Conservation (phyloP, 495 filamentous ascomycete species). For the Darksidea phi region DNA sequence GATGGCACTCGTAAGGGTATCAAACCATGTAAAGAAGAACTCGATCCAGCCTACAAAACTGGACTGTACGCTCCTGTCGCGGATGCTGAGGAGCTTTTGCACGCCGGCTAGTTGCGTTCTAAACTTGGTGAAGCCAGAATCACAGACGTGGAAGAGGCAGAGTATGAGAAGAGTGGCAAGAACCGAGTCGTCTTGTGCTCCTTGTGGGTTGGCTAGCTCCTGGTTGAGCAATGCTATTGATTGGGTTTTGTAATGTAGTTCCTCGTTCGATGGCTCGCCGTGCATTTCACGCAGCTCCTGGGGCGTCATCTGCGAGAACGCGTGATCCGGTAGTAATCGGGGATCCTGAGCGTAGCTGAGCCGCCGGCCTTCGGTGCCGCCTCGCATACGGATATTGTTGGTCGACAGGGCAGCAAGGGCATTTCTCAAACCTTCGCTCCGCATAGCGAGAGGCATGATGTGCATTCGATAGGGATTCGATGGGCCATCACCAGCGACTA, state of each 20-base stretch:
- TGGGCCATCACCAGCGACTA: constrained; percentile 86
- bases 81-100: constrained; percentile 83
- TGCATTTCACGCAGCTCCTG: constrained; percentile 43
- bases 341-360: constrained; percentile 35
- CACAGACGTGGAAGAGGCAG: constrained; percentile 90
- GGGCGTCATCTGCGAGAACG: constrained; percentile 34
- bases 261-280: constrained; percentile 57
- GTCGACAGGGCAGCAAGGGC: constrained; percentile 87
- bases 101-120: constrained; percentile 92
- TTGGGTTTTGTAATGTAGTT: constrained; percentile 74
- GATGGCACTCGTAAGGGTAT: constrained; percentile 88
- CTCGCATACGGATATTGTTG: constrained; percentile 66
- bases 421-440: constrained; percentile 80
- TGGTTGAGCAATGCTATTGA: constrained; percentile 81
- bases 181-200: constrained; percentile 80
- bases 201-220: constrained; percentile 71
- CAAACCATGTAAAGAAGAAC: constrained; percentile 93
- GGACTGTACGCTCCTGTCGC: constrained; percentile 62
- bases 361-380: constrained; percentile 25
- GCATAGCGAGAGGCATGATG: constrained; percentile 72
- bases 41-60: constrained; percentile 85
- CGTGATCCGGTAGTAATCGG: constrained; percentile 28
- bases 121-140: constrained; percentile 88
- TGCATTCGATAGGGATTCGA: constrained; percentile 82
- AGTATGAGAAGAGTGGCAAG: constrained; percentile 84